These are phyloP conservation scores for Naganishia vaughanmartiniae DNA, from an alignment of 768 basidiomycete genomes.

Conservation along the genomic window DNA sequence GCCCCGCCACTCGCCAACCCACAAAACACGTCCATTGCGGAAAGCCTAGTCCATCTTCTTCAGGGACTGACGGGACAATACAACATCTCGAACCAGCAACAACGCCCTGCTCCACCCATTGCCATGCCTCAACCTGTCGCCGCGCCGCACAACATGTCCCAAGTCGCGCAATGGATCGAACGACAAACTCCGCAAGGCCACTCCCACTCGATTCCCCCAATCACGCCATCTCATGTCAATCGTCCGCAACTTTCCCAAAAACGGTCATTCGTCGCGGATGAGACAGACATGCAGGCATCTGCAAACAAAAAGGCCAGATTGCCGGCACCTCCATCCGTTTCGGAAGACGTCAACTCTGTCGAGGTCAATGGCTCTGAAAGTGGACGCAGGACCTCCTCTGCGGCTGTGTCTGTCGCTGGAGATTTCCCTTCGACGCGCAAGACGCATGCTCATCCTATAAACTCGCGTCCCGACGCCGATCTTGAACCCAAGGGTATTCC, in stretches of 20 bases:
- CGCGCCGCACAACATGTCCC: constrained; percentile 1
- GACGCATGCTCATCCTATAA: background rate
- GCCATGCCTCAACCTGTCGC: constrained; percentile 5
- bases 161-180: constrained; percentile 7
- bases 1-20: background rate
- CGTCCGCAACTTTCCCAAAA: background rate
- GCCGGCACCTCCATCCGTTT: background rate
- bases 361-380: background rate
- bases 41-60: constrained; percentile 21
- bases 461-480: background rate
- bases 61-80: constrained; percentile 15
- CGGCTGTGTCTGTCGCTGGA: background rate
- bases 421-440: constrained; percentile 9
- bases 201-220: background rate
- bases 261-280: background rate
- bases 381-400: background rate
- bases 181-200: background rate
- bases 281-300: background rate
- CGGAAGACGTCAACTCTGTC: background rate
- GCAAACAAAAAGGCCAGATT: constrained; percentile 7
- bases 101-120: constrained; percentile 6
- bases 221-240: background rate
- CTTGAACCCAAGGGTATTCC: constrained; percentile 17
- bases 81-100: constrained; percentile 2
- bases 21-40: constrained; percentile 7